A percentile compares a stretch with the other conserved stretches of the same genome.
Evolutionary conservation across 179 eudicot species (phyloP).

Genomic region (Beta corolliflora): DNA sequence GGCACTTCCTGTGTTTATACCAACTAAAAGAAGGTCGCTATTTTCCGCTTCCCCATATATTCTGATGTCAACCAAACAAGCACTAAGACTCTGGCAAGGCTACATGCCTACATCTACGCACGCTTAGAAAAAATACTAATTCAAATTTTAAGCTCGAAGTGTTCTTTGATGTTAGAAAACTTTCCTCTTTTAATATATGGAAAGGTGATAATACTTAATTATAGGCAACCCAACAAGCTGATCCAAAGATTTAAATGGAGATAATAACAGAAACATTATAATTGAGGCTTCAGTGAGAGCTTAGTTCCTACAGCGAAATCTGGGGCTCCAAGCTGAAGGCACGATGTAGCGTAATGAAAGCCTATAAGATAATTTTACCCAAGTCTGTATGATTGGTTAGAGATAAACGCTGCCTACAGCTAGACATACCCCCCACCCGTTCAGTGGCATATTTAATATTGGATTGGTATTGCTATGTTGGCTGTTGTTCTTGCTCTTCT

Average conservation of each 20-base stretch:
- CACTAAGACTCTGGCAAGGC: not conserved
- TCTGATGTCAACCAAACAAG: too few relatives aligned
- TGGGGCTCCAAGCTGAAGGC: not conserved
- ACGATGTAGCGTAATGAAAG: not conserved
- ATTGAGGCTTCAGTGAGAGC: not conserved
- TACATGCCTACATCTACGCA: not conserved
- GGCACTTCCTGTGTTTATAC: too few relatives aligned
- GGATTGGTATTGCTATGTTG: not conserved
- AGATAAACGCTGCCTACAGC: not conserved
- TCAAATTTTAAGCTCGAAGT: not conserved
- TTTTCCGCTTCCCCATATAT: too few relatives aligned
- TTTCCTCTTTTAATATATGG: too few relatives aligned
- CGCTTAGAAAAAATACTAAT: not conserved
- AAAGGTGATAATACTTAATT: too few relatives aligned
- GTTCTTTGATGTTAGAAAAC: too few relatives aligned
- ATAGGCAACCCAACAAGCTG: too few relatives aligned
- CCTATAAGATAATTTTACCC: not conserved
- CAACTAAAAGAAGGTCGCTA: too few relatives aligned
- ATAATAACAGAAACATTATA: too few relatives aligned
- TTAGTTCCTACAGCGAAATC: not conserved
- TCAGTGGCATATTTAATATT: not conserved
- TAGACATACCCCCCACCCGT: not conserved
- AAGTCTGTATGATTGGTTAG: not conserved
- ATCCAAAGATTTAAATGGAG: too few relatives aligned
- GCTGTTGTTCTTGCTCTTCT: not conserved